Conservation (phyloP, 2,329 filamentous ascomycete species). For the Rutstroemia sydowiana region DNA sequence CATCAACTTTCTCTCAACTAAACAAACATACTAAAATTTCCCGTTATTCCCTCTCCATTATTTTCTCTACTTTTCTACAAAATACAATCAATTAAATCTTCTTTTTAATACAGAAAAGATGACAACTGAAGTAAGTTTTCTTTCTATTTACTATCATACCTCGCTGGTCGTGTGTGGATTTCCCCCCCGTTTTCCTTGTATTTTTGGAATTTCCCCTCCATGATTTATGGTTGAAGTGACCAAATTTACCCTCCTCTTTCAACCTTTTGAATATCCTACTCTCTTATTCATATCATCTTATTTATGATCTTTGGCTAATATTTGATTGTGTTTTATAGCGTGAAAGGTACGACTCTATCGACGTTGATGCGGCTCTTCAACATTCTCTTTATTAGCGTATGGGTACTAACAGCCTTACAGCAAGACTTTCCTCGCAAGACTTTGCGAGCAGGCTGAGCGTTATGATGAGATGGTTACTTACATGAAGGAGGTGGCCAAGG, state of each 20-base stretch:
- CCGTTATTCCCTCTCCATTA: constrained; percentile 5
- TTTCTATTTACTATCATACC: constrained; percentile 11
- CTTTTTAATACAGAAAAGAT: constrained; percentile 18
- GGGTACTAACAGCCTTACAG: constrained; percentile 41
- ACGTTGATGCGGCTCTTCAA: constrained; percentile 8
- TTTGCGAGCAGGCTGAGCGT: constrained; percentile 99
- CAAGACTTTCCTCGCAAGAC: constrained; percentile 99
- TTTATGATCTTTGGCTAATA: constrained; percentile 20
- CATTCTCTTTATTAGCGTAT: constrained; percentile 5
- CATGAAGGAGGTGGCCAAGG: constrained; percentile 99
- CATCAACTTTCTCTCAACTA: not conserved
- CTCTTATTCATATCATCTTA: constrained; percentile 1
- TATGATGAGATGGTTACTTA: constrained; percentile 99
- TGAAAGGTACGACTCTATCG: constrained; percentile 27
- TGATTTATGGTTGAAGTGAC: not conserved
- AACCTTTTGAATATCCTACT: constrained; percentile 6
- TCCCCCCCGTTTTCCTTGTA: constrained; percentile 1
- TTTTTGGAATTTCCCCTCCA: constrained; percentile 8
- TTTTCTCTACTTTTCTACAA: constrained; percentile 10
- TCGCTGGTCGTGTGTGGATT: not conserved
- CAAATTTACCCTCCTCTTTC: constrained; percentile 16
- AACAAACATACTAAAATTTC: not conserved
- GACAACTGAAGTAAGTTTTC: constrained; percentile 32
- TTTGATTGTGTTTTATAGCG: constrained; percentile 20
- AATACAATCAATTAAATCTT: not conserved